Percentiles rank a stretch among this genome's conserved stretches.
Conservation (phyloP, 1,284 basidiomycete genomes). For the Schizophyllum commune region DNA sequence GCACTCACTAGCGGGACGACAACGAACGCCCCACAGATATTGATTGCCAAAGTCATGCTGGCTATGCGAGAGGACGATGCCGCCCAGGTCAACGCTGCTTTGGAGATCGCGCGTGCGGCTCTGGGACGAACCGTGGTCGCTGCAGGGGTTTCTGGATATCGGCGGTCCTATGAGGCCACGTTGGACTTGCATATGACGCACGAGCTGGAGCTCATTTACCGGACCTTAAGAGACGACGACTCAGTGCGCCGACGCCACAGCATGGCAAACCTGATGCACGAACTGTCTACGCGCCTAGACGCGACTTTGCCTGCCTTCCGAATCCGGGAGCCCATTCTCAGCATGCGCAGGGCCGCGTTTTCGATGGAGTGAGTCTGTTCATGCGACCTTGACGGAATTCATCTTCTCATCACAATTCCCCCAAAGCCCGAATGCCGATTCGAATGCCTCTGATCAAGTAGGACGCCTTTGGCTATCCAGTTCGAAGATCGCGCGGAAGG, state of each 20-base stretch:
- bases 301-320: constrained; percentile 87
- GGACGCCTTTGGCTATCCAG: constrained; percentile 88
- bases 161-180: constrained; percentile 81
- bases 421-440: constrained; percentile 21
- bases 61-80: constrained; percentile 61
- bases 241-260: constrained; percentile 23
- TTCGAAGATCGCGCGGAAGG: constrained; percentile 92
- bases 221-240: constrained; percentile 29
- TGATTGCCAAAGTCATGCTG: constrained; percentile 79
- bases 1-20: constrained; percentile 45
- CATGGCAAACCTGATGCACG: constrained; percentile 36
- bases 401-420: constrained; percentile 2
- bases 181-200: constrained; percentile 85
- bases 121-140: constrained; percentile 81
- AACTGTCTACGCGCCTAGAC: constrained; percentile 60
- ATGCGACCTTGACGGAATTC: background rate
- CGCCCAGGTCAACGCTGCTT: constrained; percentile 37
- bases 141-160: constrained; percentile 75
- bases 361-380: constrained; percentile 49
- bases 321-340: constrained; percentile 86
- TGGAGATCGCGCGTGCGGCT: constrained; percentile 65
- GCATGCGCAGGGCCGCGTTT: constrained; percentile 85
- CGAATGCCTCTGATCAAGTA: constrained; percentile 45
- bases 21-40: constrained; percentile 52
- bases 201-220: constrained; percentile 79